Conservation (phyloP, 805 yeast species). For the Myxozyma nipponensis region DNA sequence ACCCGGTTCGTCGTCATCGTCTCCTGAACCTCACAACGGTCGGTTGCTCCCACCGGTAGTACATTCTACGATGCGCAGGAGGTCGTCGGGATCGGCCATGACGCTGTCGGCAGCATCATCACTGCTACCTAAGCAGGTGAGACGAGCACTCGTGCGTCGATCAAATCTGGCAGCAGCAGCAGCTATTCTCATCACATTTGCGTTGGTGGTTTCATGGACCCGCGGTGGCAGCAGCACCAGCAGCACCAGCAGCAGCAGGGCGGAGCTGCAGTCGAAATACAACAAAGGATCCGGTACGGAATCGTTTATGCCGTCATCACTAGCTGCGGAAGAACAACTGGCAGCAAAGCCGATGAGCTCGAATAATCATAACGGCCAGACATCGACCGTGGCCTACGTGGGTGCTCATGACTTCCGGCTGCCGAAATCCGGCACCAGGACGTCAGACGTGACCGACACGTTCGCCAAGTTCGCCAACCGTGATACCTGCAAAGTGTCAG, state of each 20-base stretch:
- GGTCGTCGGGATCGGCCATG: background rate
- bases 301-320: background rate
- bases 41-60: no score
- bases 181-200: background rate
- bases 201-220: background rate
- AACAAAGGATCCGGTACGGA: background rate
- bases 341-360: background rate
- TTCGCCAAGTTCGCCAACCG: conserved; percentile 21
- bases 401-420: conserved; percentile 19
- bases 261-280: background rate
- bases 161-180: background rate
- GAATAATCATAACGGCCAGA: background rate
- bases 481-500: conserved; percentile 15
- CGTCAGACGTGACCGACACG: conserved; percentile 19
- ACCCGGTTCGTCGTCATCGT: background rate
- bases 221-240: no score
- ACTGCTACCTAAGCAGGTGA: background rate
- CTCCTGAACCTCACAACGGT: background rate
- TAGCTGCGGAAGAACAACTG: background rate
- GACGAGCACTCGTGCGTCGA: background rate
- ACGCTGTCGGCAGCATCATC: background rate
- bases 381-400: conserved; percentile 13
- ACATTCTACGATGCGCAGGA: background rate
- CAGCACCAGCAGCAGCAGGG: no score
- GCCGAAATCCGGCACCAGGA: conserved; percentile 13